A percentile compares a stretch with the other conserved stretches of the same genome.
These are phyloP conservation scores for Lentinula detonsa DNA, from an alignment of 768 basidiomycete genomes.

Conservation along the genomic window DNA sequence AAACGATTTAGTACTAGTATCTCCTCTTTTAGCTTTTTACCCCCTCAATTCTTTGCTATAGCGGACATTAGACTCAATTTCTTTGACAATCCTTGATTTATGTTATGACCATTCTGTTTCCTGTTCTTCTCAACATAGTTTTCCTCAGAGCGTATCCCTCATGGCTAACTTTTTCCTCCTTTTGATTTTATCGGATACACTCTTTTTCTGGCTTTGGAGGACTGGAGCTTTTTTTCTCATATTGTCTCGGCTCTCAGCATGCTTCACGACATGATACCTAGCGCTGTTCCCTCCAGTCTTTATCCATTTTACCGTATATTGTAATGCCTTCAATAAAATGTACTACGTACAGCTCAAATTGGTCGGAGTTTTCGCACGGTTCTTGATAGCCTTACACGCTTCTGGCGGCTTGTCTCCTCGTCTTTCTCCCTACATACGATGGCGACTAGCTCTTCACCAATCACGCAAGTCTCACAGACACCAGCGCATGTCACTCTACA, in stretches of 20 bases:
- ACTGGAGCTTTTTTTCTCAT: background rate
- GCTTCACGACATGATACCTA: constrained; percentile 9
- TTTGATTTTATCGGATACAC: background rate
- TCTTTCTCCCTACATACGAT: background rate
- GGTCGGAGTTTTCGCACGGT: background rate
- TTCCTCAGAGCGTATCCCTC: background rate
- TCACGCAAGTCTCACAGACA: constrained; percentile 57
- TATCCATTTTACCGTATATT: constrained; percentile 8
- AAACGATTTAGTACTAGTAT: background rate
- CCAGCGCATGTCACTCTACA: constrained; percentile 58
- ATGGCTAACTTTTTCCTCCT: too few relatives aligned
- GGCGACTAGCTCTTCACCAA: constrained; percentile 36
- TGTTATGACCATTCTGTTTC: background rate
- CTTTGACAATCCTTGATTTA: background rate
- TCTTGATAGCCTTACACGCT: background rate
- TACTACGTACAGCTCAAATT: background rate
- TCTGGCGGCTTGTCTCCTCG: too few relatives aligned
- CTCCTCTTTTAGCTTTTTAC: background rate
- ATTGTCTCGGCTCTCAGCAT: background rate
- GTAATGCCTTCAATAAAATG: constrained; percentile 8
- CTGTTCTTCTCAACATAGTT: background rate
- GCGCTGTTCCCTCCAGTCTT: background rate
- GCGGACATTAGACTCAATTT: background rate
- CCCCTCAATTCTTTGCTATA: background rate
- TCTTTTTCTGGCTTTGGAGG: background rate